Conservation (phyloP, 2,329 filamentous ascomycete genomes). For the Parasarocladium wereldwijsianum region DNA sequence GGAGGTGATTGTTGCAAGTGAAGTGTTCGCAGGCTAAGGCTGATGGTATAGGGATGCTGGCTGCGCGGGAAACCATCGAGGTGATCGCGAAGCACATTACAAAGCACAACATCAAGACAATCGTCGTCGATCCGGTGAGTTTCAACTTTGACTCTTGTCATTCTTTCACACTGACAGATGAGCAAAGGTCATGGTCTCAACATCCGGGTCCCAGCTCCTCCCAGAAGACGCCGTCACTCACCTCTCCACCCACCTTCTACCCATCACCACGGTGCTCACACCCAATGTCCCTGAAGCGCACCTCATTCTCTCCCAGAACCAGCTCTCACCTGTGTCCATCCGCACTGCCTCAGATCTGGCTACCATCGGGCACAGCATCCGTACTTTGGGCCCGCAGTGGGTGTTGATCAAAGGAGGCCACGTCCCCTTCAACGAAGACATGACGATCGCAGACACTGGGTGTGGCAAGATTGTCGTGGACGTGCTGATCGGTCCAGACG, state of each 20-base stretch:
- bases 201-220: constrained; percentile 58
- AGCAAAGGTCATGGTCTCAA: constrained; percentile 79
- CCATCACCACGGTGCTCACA: constrained; percentile 53
- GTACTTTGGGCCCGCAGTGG: constrained; percentile 57
- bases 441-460: constrained; percentile 46
- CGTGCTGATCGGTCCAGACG: constrained; percentile 50
- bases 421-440: constrained; percentile 55
- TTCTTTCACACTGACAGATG: background rate
- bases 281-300: constrained; percentile 66
- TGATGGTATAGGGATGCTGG: constrained; percentile 21
- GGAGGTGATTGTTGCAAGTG: background rate
- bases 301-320: constrained; percentile 43
- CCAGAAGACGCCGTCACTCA: constrained; percentile 47
- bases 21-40: background rate
- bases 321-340: constrained; percentile 25
- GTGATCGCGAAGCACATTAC: constrained; percentile 17
- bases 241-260: constrained; percentile 45
- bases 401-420: constrained; percentile 88
- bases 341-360: constrained; percentile 51
- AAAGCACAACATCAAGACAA: constrained; percentile 14
- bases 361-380: constrained; percentile 49
- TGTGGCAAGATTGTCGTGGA: constrained; percentile 54
- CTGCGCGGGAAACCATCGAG: constrained; percentile 20
- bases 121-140: constrained; percentile 24
- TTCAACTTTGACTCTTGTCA: background rate